Evolutionary conservation across 164 flowering plant species (phyloP).

Genomic region (Annona cherimola): DNA sequence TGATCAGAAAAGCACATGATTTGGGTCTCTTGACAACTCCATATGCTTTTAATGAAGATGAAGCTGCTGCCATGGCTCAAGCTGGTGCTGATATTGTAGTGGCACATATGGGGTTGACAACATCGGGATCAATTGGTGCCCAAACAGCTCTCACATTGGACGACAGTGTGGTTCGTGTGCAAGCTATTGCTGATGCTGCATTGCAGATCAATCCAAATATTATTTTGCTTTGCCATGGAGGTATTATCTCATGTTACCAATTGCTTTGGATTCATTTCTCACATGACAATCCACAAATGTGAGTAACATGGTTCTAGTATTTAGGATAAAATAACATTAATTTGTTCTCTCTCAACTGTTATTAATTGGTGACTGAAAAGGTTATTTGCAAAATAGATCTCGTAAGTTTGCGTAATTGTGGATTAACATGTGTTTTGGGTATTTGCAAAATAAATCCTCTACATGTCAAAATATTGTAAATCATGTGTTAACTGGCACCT

Average conservation of each 20-base stretch:
- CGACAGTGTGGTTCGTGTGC: constrained; percentile 74
- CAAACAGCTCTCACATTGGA: constrained; percentile 76
- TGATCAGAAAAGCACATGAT: constrained; percentile 80
- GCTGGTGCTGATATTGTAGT: constrained; percentile 94
- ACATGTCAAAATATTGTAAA: too few species aligned
- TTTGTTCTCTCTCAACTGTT: too few species aligned
- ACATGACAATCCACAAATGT: background rate
- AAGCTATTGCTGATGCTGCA: constrained; percentile 90
- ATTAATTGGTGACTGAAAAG: too few species aligned
- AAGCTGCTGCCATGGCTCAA: constrained; percentile 85
- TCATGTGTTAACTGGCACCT: too few species aligned
- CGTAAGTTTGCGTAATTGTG: too few species aligned
- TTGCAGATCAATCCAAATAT: constrained; percentile 54
- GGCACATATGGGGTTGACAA: constrained; percentile 97
- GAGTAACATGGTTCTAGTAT: too few species aligned
- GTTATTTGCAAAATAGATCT: too few species aligned
- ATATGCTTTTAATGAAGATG: constrained; percentile 77
- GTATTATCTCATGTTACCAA: constrained; percentile 24
- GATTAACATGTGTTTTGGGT: too few species aligned
- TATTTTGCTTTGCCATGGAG: constrained; percentile 96
- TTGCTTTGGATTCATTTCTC: background rate
- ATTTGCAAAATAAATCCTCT: too few species aligned
- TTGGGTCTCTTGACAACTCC: constrained; percentile 94
- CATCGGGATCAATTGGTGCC: constrained; percentile 93
- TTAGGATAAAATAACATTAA: too few species aligned